phyloP scores from a whole-genome alignment of 345 rosid genomes.

The Syzygium aromaticum region DNA sequence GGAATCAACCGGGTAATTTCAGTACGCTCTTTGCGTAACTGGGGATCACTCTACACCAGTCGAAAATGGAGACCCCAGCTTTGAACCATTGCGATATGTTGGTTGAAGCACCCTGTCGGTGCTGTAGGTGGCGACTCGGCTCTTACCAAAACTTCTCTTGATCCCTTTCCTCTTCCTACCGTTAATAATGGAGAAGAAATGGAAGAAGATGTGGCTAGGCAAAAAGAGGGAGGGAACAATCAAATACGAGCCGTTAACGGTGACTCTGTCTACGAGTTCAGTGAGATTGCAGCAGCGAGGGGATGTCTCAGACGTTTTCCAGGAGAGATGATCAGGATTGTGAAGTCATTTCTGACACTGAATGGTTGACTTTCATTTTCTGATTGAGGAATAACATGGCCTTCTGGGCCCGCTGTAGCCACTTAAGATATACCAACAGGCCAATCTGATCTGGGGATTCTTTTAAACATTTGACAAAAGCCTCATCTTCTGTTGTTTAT shows the following conservation, averaged over 20 bases:
- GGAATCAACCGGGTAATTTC: constrained; percentile 44
- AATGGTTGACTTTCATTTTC: not conserved
- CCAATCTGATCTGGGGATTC: no score
- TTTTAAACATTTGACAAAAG: not conserved
- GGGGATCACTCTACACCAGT: constrained; percentile 98
- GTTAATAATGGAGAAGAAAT: constrained; percentile 32
- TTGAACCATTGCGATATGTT: constrained; percentile 72
- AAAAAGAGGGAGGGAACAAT: constrained; percentile 10
- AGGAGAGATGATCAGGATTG: constrained; percentile 73
- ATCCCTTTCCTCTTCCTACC: constrained; percentile 77
- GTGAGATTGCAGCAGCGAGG: constrained; percentile 78
- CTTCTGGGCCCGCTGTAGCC: not conserved
- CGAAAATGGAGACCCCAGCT: constrained; percentile 95
- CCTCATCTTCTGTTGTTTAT: not conserved
- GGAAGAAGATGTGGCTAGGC: constrained; percentile 7
- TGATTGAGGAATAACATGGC: not conserved
- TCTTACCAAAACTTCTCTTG: constrained; percentile 47
- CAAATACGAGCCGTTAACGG: constrained; percentile 32
- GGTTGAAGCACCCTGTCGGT: constrained; percentile 55
- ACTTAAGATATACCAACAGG: not conserved
- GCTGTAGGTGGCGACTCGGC: constrained; percentile 68
- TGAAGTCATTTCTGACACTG: constrained; percentile 37
- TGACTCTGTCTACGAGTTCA: constrained; percentile 64
- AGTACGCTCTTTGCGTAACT: constrained; percentile 69
- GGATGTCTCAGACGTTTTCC: constrained; percentile 93